These are phyloP conservation scores for Fusarium nanum DNA, from an alignment of 2,329 filamentous ascomycete genomes.

Conservation along the genomic window DNA sequence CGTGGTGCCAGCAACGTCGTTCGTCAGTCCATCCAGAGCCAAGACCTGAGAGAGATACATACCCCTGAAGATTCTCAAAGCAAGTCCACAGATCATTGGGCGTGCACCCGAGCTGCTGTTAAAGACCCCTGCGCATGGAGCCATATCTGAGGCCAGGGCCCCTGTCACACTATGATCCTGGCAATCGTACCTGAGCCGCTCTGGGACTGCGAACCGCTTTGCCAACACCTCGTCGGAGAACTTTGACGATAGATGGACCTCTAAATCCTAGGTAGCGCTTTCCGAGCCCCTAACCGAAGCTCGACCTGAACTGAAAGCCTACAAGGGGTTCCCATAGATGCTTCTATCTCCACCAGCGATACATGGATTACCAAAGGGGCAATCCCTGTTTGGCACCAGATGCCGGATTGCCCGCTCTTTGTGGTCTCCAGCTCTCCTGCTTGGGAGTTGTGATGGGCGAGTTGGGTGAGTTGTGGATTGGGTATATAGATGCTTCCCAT, in stretches of 20 bases:
- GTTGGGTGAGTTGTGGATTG: conserved; percentile 14
- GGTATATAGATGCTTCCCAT: conserved; percentile 48
- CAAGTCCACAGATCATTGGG: conserved; percentile 31
- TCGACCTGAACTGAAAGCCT: conserved; percentile 15
- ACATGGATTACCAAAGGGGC: conserved; percentile 31
- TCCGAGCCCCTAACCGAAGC: conserved; percentile 27
- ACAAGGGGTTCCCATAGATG: conserved; percentile 35
- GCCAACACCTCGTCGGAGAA: conserved; percentile 43
- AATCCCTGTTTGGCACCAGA: conserved; percentile 37
- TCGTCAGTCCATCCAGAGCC: conserved; percentile 42
- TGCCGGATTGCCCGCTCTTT: conserved; percentile 40
- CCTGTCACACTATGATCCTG: conserved; percentile 18
- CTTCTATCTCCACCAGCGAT: conserved; percentile 36
- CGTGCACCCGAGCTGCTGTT: conserved; percentile 33
- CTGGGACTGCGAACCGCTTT: conserved; percentile 33
- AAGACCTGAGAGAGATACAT: conserved; percentile 36
- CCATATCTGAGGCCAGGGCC: conserved; percentile 21
- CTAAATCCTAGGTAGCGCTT: conserved; percentile 33
- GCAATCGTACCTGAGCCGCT: conserved; percentile 39
- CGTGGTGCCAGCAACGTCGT: conserved; percentile 36
- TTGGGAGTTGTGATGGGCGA: conserved; percentile 1
- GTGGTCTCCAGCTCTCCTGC: conserved; percentile 19
- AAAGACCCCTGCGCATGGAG: conserved; percentile 29
- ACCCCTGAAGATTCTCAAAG: conserved; percentile 21
- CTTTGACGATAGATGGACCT: conserved; percentile 38